Percentiles rank a stretch among this genome's conserved stretches.
These are phyloP conservation scores for Calycina marina DNA, from an alignment of 2,329 filamentous ascomycete genomes.

Conservation along the genomic window DNA sequence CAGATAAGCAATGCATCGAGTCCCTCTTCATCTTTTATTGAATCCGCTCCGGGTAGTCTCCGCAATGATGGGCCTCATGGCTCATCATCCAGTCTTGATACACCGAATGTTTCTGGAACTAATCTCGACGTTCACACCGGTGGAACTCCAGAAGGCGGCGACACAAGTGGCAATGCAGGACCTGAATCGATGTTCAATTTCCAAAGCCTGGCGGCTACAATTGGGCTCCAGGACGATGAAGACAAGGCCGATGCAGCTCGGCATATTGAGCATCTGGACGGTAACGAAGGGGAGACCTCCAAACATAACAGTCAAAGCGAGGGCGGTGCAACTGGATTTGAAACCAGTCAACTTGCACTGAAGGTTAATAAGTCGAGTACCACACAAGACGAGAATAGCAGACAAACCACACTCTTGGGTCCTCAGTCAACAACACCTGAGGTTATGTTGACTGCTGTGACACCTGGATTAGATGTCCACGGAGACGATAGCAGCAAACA, in stretches of 20 bases:
- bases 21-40: slow-evolving; percentile 59
- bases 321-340: slow-evolving; percentile 5
- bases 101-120: slow-evolving; percentile 39
- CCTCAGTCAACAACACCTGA: slow-evolving; percentile 15
- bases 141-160: slow-evolving; percentile 33
- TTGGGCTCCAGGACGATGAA: slow-evolving; percentile 49
- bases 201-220: slow-evolving; percentile 69
- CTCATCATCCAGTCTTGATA: slow-evolving; percentile 31
- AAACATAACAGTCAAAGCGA: slow-evolving; percentile 3
- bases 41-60: slow-evolving; percentile 41
- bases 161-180: slow-evolving; percentile 32
- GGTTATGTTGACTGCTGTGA: slow-evolving; percentile 19
- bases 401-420: slow-evolving; percentile 7
- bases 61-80: slow-evolving; percentile 22
- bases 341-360: slow-evolving; percentile 18
- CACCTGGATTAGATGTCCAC: slow-evolving; percentile 9
- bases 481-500: slow-evolving; percentile 16
- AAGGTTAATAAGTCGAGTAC: slow-evolving; percentile 6
- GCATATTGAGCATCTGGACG: slow-evolving; percentile 17
- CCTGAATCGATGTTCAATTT: slow-evolving; percentile 86
- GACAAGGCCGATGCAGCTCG: slow-evolving; percentile 14
- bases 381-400: slow-evolving; percentile 1
- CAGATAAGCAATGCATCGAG: slow-evolving; percentile 83
- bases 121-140: slow-evolving; percentile 27
- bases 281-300: slow-evolving; percentile 6